Conservation (phyloP, 768 basidiomycete species). For the Tylopilus sp. region DNA sequence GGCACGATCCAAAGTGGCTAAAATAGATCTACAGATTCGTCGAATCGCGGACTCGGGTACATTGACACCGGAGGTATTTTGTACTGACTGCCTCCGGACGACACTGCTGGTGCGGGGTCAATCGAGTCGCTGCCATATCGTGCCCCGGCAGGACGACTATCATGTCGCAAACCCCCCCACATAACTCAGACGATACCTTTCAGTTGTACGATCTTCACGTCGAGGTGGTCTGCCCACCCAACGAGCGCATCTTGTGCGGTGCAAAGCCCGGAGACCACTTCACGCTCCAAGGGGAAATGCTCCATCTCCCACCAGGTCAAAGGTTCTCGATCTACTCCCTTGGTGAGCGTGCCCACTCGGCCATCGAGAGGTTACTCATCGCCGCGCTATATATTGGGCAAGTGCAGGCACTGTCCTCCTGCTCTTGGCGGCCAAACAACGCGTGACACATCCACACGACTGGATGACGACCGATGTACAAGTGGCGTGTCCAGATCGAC, state of each 20-base stretch:
- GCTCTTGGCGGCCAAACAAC: constrained; percentile 66
- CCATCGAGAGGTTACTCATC: background rate
- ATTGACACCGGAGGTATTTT: too few species aligned
- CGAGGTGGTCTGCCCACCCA: constrained; percentile 58
- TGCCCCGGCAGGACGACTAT: too few species aligned
- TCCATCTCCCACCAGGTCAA: constrained; percentile 56
- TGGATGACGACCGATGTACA: constrained; percentile 69
- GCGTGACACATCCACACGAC: constrained; percentile 50
- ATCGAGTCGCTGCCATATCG: too few species aligned
- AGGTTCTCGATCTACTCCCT: constrained; percentile 70
- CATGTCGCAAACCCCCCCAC: constrained; percentile 1
- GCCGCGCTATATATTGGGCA: too few species aligned
- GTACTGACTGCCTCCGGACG: too few species aligned
- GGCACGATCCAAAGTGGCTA: too few species aligned
- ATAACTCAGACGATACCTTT: constrained; percentile 41
- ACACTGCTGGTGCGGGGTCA: too few species aligned
- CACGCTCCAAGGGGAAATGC: constrained; percentile 59
- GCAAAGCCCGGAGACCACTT: constrained; percentile 65
- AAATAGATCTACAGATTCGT: too few species aligned
- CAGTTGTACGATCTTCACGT: constrained; percentile 63
- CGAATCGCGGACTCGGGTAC: too few species aligned
- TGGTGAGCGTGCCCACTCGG: constrained; percentile 28
- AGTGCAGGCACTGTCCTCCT: constrained; percentile 58
- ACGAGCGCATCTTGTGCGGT: constrained; percentile 56
- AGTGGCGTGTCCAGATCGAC: constrained; percentile 67